phyloP scores from a whole-genome alignment of 306 rosid species.

The Clitoria ternatea region DNA sequence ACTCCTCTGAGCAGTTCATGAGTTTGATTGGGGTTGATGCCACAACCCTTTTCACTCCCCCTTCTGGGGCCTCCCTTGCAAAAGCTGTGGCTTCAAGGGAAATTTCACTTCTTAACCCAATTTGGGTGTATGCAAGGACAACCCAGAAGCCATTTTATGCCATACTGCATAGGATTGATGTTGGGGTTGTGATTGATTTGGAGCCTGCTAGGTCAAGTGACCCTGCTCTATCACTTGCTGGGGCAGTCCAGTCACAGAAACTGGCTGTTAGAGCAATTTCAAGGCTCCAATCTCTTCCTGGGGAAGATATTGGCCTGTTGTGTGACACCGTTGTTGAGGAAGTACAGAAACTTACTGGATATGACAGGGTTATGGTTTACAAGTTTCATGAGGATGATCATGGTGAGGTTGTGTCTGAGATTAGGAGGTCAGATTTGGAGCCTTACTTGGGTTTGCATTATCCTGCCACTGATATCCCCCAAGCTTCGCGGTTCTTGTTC shows the following conservation, averaged over 20 bases:
- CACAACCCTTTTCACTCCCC: constrained; percentile 56
- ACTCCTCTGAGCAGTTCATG: constrained; percentile 9
- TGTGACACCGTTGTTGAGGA: constrained; percentile 74
- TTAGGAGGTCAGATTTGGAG: constrained; percentile 65
- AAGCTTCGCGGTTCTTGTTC: constrained; percentile 78
- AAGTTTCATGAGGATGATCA: constrained; percentile 86
- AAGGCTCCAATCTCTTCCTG: constrained; percentile 71
- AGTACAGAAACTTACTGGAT: constrained; percentile 78
- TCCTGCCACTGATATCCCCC: constrained; percentile 85
- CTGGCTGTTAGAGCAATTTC: constrained; percentile 82
- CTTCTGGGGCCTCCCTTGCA: constrained; percentile 58
- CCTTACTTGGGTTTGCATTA: constrained; percentile 78
- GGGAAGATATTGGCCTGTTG: constrained; percentile 58
- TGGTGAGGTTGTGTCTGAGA: constrained; percentile 86
- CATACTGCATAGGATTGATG: constrained; percentile 76
- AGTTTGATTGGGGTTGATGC: constrained; percentile 60
- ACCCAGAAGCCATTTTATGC: constrained; percentile 76
- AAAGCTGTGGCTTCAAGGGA: constrained; percentile 57
- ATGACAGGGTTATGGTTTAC: constrained; percentile 88
- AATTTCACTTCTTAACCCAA: constrained; percentile 60
- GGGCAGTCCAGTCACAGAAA: constrained; percentile 81
- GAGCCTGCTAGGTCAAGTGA: constrained; percentile 65
- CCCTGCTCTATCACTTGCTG: constrained; percentile 72
- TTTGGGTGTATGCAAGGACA: constrained; percentile 57
- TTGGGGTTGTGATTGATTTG: constrained; percentile 78